phyloP scores from a whole-genome alignment of 345 rosid species.

The Sapria himalayana region DNA sequence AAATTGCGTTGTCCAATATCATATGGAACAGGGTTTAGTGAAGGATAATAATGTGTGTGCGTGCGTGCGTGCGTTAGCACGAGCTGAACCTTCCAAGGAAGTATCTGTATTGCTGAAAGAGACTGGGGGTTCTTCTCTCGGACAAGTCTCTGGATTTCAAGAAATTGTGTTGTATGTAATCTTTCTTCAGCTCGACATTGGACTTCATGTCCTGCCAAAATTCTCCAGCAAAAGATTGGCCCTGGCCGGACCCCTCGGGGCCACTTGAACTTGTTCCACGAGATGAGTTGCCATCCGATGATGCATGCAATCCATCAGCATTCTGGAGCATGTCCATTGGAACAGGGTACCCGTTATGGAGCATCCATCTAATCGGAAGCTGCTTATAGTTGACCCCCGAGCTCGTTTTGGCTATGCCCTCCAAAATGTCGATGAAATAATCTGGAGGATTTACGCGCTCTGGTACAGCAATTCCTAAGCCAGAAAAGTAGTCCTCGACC shows the following conservation, averaged over 20 bases:
- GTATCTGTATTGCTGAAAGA: conserved; percentile 57
- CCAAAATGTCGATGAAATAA: conserved; percentile 84
- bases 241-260: conserved; percentile 17
- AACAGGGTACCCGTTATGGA: conserved; percentile 75
- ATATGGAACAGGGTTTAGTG: too few relatives aligned
- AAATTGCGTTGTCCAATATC: too few relatives aligned
- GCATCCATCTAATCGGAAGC: conserved; percentile 96
- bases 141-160: conserved; percentile 43
- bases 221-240: conserved; percentile 53
- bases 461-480: conserved; percentile 68
- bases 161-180: conserved; percentile 28
- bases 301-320: conserved; percentile 29
- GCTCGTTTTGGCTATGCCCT: conserved; percentile 60
- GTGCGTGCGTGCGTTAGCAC: too few relatives aligned
- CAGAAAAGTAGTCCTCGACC: conserved; percentile 68
- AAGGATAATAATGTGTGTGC: too few relatives aligned
- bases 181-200: conserved; percentile 45
- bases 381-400: conserved; percentile 51
- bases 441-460: conserved; percentile 96
- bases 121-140: conserved; percentile 40
- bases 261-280: conserved; percentile 19
- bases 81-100: conserved; percentile 61
- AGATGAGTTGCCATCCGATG: conserved; percentile 26
- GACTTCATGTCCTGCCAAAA: conserved; percentile 65
- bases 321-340: conserved; percentile 70